Conservation (phyloP, 2,329 filamentous ascomycete species). For the Coniella lustricola region DNA sequence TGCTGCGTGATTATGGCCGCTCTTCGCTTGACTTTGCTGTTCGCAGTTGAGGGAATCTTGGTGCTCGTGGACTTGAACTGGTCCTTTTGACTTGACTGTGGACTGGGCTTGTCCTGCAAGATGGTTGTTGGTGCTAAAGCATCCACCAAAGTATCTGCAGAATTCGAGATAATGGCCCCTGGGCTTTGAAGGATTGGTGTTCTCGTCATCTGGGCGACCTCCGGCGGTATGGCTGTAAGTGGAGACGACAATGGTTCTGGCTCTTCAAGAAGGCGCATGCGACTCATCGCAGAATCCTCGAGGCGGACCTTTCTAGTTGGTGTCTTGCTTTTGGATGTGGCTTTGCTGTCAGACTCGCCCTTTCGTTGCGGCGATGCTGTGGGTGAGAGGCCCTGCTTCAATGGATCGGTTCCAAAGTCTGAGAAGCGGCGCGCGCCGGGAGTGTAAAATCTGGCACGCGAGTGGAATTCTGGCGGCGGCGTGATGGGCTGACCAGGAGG, state of each 20-base stretch:
- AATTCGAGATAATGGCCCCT: not conserved
- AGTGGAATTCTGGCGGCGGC: constrained; percentile 16
- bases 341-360: not conserved
- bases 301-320: not conserved
- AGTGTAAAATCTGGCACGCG: constrained; percentile 15
- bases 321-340: not conserved
- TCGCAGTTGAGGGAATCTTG: not conserved
- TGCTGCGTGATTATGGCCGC: not conserved
- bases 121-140: not conserved
- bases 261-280: constrained; percentile 10
- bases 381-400: constrained; percentile 1
- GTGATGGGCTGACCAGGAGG: constrained; percentile 22
- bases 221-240: constrained; percentile 5
- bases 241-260: constrained; percentile 8
- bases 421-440: constrained; percentile 12
- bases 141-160: not conserved
- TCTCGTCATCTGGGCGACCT: not conserved
- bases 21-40: constrained; percentile 1
- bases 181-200: not conserved
- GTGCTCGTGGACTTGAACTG: constrained; percentile 6
- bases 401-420: constrained; percentile 9
- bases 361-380: constrained; percentile 4
- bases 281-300: constrained; percentile 1
- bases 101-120: not conserved
- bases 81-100: not conserved